Evolutionary conservation across 2,329 filamentous ascomycete genomes (phyloP).

Genomic region (Penicillium sp.): DNA sequence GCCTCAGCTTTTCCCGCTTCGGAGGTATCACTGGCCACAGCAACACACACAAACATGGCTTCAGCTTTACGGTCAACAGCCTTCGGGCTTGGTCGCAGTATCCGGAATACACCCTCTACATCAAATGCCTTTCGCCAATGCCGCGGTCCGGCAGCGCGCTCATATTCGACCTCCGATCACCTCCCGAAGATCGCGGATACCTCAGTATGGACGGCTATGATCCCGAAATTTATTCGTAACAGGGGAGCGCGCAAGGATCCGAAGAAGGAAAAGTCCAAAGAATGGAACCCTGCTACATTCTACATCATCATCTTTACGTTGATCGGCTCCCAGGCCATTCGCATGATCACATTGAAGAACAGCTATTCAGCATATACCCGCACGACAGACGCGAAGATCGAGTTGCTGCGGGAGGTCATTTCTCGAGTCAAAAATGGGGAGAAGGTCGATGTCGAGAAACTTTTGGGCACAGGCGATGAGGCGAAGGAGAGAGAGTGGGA

Average conservation of each 20-base stretch:
- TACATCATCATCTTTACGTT: constrained; percentile 80
- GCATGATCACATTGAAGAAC: constrained; percentile 79
- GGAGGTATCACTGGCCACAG: background rate
- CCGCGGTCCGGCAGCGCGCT: constrained; percentile 7
- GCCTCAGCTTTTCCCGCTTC: constrained; percentile 13
- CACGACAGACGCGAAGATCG: constrained; percentile 76
- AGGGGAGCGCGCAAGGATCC: constrained; percentile 32
- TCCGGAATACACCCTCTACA: constrained; percentile 3
- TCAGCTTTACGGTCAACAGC: constrained; percentile 19
- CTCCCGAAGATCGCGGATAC: constrained; percentile 53
- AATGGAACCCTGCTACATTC: constrained; percentile 80
- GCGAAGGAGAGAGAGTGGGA: constrained; percentile 84
- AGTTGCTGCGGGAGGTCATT: constrained; percentile 67
- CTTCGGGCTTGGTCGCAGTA: constrained; percentile 10
- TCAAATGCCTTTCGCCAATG: constrained; percentile 6
- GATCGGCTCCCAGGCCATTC: constrained; percentile 93
- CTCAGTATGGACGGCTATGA: constrained; percentile 68
- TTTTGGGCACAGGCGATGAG: constrained; percentile 75
- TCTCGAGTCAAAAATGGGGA: constrained; percentile 49
- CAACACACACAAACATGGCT: constrained; percentile 15
- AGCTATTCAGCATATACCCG: constrained; percentile 72
- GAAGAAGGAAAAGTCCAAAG: constrained; percentile 53
- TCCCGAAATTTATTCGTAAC: constrained; percentile 60
- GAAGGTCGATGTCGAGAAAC: constrained; percentile 79
- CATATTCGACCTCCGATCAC: constrained; percentile 24